These are phyloP conservation scores for Cytospora chrysosperma DNA, from an alignment of 2,329 filamentous ascomycete genomes.

Conservation along the genomic window DNA sequence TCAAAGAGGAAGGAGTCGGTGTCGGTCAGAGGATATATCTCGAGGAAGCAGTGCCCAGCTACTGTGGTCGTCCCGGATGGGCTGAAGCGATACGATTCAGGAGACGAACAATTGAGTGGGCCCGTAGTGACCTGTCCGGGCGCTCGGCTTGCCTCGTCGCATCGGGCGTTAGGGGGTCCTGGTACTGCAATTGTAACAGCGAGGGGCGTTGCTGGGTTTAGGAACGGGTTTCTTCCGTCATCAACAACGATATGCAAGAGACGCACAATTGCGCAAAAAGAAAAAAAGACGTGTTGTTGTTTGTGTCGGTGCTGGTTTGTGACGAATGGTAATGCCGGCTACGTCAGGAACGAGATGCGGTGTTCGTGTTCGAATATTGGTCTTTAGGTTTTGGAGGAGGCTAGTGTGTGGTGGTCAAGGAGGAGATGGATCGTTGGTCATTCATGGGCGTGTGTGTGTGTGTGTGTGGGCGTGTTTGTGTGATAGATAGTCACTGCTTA, in stretches of 20 bases:
- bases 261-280: background rate
- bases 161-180: constrained; percentile 12
- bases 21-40: constrained; percentile 18
- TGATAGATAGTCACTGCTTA: background rate
- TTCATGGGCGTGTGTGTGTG: background rate
- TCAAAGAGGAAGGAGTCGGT: constrained; percentile 11
- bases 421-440: background rate
- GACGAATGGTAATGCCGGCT: background rate
- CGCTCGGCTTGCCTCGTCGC: constrained; percentile 23
- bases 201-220: background rate
- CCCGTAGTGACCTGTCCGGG: constrained; percentile 15
- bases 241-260: background rate
- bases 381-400: too few species aligned
- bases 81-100: constrained; percentile 23
- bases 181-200: constrained; percentile 15
- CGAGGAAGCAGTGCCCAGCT: background rate
- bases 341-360: background rate
- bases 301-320: background rate
- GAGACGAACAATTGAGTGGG: constrained; percentile 24
- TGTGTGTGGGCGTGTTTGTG: too few species aligned
- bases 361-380: too few species aligned
- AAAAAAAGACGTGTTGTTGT: too few species aligned
- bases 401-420: background rate
- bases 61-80: background rate
- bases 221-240: constrained; percentile 3